Conservation (phyloP, 768 basidiomycete genomes). For the Rhodotorula taiwanensis region DNA sequence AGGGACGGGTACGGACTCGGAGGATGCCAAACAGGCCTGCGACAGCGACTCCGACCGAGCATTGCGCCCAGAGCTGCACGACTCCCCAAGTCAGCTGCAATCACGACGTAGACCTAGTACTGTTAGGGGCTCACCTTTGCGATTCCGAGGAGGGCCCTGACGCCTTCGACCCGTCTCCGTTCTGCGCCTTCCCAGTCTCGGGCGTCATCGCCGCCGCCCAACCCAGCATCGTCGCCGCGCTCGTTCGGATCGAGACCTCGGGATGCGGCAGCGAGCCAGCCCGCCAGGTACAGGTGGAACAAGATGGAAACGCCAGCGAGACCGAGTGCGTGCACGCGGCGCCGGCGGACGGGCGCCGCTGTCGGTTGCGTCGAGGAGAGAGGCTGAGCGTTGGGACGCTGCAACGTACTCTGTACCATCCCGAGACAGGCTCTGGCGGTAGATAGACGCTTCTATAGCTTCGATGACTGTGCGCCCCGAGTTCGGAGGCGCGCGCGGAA, state of each 20-base stretch:
- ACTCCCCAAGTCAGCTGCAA: neutral
- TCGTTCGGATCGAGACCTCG: neutral
- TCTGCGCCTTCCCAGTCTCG: neutral
- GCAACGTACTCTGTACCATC: no score
- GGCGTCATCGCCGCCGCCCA: neutral
- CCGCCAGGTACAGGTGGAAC: slow-evolving; percentile 6
- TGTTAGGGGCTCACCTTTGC: slow-evolving; percentile 2
- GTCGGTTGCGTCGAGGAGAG: neutral
- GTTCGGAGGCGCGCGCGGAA: no score
- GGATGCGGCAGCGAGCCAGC: neutral
- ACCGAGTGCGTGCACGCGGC: neutral
- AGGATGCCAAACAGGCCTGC: neutral
- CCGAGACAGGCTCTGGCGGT: no score
- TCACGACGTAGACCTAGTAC: neutral
- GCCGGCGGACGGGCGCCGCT: neutral
- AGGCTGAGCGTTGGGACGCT: no score
- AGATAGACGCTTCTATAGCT: no score
- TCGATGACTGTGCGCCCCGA: no score
- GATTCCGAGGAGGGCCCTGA: slow-evolving; percentile 11
- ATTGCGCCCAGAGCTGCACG: slow-evolving; percentile 19
- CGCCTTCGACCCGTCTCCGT: slow-evolving; percentile 7
- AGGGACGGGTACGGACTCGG: neutral
- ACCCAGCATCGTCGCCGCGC: neutral
- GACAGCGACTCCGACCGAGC: neutral
- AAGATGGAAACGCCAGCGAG: neutral